A percentile compares a stretch with the other conserved stretches of the same genome.
phyloP scores from a whole-genome alignment of 1,284 basidiomycete species.

The Microbotryomycetes sp. region DNA sequence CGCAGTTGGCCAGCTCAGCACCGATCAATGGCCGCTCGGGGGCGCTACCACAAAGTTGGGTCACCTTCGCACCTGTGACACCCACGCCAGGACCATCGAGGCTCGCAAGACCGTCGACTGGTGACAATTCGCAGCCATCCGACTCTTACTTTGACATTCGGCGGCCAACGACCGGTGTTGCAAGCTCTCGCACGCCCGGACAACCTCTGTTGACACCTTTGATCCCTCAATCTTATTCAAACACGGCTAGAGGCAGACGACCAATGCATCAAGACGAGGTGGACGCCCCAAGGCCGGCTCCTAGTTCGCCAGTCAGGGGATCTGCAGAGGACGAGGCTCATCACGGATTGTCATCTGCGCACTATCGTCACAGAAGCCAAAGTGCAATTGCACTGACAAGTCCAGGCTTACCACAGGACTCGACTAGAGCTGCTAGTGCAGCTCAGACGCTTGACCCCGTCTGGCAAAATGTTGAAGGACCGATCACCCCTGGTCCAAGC shows the following conservation, averaged over 20 bases:
- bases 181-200: constrained; percentile 8
- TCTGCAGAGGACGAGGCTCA: not conserved
- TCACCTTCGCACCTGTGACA: constrained; percentile 30
- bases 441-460: constrained; percentile 18
- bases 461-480: constrained; percentile 11
- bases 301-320: not conserved
- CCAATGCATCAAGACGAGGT: constrained; percentile 18
- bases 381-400: constrained; percentile 22
- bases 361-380: constrained; percentile 20
- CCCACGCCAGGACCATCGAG: constrained; percentile 30
- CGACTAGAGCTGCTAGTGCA: not conserved
- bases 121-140: constrained; percentile 2
- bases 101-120: constrained; percentile 14
- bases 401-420: constrained; percentile 19
- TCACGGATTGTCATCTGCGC: not conserved
- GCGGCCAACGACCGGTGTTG: not conserved
- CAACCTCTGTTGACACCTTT: constrained; percentile 27
- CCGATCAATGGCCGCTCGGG: not conserved
- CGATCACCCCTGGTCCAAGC: constrained; percentile 14
- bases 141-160: constrained; percentile 35
- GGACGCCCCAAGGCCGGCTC: not conserved
- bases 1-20: not conserved
- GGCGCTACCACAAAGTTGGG: constrained; percentile 21
- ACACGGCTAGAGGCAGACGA: constrained; percentile 20
- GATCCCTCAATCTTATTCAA: constrained; percentile 18